Conservation (phyloP, 106 monocot species). For the Agapanthus africanus region DNA sequence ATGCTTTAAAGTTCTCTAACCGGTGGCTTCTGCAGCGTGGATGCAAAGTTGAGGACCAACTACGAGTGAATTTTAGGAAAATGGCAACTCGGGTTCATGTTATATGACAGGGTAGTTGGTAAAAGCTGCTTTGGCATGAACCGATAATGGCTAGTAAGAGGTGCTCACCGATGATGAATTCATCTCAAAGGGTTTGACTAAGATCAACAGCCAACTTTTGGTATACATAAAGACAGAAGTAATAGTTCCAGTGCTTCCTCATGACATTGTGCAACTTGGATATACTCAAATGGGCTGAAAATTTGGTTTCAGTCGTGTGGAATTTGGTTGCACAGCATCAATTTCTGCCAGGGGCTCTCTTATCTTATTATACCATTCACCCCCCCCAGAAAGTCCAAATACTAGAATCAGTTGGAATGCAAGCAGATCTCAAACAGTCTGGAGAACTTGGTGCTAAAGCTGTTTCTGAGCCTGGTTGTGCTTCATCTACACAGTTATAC, state of each 20-base stretch:
- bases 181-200: conserved; percentile 25
- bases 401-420: conserved; percentile 3
- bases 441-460: conserved; percentile 8
- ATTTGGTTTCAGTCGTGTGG: conserved; percentile 8
- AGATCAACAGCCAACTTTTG: conserved; percentile 37
- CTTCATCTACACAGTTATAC: conserved; percentile 9
- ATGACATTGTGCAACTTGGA: conserved; percentile 76
- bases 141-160: conserved; percentile 46
- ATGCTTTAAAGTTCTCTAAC: too few species aligned
- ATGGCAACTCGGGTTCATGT: too few species aligned
- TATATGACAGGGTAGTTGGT: too few species aligned
- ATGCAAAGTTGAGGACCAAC: too few species aligned
- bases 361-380: conserved; percentile 15
- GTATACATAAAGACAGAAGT: conserved; percentile 60
- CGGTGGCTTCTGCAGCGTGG: too few species aligned
- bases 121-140: conserved; percentile 29
- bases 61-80: too few species aligned
- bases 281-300: conserved; percentile 44
- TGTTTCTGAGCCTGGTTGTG: conserved; percentile 12
- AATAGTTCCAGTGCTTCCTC: conserved; percentile 70
- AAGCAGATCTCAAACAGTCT: neutral
- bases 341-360: conserved; percentile 11
- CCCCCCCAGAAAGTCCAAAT: conserved; percentile 12
- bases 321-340: conserved; percentile 31
- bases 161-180: too few species aligned